A percentile compares a stretch with the other conserved stretches of the same genome.
Evolutionary conservation across 106 monocot genomes (phyloP).

Genomic region (Allium cepa): DNA sequence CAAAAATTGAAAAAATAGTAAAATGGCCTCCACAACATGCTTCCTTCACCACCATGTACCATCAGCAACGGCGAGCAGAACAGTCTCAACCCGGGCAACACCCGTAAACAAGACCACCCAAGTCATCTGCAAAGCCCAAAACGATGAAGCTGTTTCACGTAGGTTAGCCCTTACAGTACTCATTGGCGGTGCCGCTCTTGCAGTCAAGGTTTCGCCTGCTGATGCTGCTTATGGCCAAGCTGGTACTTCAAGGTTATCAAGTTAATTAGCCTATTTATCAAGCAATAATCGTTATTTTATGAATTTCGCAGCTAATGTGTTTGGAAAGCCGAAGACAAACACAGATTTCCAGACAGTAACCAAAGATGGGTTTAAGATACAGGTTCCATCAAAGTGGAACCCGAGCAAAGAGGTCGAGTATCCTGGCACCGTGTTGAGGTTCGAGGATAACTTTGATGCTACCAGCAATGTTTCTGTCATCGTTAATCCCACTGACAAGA

Average conservation of each 20-base stretch:
- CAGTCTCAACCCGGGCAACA: slow-evolving; percentile 17
- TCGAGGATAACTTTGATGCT: slow-evolving; percentile 88
- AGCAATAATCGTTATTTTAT: background rate
- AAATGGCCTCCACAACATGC: slow-evolving; percentile 79
- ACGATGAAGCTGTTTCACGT: slow-evolving; percentile 49
- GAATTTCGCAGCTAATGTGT: slow-evolving; percentile 53
- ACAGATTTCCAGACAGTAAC: slow-evolving; percentile 62
- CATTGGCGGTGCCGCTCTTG: slow-evolving; percentile 44
- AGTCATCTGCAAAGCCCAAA: slow-evolving; percentile 67
- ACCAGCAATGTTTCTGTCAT: slow-evolving; percentile 68
- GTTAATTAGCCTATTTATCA: background rate
- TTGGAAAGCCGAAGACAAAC: slow-evolving; percentile 87
- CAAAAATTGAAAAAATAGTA: background rate
- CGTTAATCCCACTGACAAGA: slow-evolving; percentile 60
- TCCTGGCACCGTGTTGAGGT: slow-evolving; percentile 86
- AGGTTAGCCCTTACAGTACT: slow-evolving; percentile 73
- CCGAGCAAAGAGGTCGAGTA: slow-evolving; percentile 86
- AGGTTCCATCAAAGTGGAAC: slow-evolving; percentile 89
- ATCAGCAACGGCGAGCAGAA: slow-evolving; percentile 28
- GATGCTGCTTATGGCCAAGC: slow-evolving; percentile 93
- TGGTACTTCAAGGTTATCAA: slow-evolving; percentile 16
- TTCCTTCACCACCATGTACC: slow-evolving; percentile 73
- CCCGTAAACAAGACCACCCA: slow-evolving; percentile 24
- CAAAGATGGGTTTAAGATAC: slow-evolving; percentile 67
- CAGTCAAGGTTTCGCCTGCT: slow-evolving; percentile 66